Conservation (phyloP, 1,284 basidiomycete species). For the Schizophyllum amplum region DNA sequence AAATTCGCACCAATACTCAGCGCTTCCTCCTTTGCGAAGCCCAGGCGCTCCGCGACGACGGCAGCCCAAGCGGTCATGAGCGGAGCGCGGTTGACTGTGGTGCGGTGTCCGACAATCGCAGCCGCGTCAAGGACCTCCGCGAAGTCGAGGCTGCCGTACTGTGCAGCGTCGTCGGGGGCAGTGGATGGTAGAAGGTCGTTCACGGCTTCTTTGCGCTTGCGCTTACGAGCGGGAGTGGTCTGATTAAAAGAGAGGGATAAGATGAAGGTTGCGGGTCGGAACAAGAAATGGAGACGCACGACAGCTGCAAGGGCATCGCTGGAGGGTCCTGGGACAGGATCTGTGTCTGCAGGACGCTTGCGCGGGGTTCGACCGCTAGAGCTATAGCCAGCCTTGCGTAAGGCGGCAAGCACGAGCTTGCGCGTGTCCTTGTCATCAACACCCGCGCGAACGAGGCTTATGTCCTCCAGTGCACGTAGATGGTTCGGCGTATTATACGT, state of each 20-base stretch:
- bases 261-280: neutral
- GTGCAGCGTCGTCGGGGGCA: conserved; percentile 39
- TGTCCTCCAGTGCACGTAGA: conserved; percentile 51
- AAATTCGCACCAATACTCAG: conserved; percentile 75
- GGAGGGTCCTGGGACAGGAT: conserved; percentile 18
- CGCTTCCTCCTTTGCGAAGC: conserved; percentile 83
- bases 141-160: conserved; percentile 57
- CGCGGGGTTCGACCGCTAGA: conserved; percentile 16
- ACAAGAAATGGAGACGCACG: neutral
- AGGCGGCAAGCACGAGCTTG: conserved; percentile 51
- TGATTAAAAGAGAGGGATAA: conserved; percentile 12
- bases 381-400: conserved; percentile 57
- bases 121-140: conserved; percentile 64
- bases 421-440: conserved; percentile 65
- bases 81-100: conserved; percentile 85
- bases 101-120: conserved; percentile 29
- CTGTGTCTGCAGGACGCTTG: neutral
- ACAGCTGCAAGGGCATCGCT: conserved; percentile 13
- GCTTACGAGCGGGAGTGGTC: conserved; percentile 42
- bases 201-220: conserved; percentile 40
- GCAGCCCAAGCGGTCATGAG: conserved; percentile 92
- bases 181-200: conserved; percentile 54
- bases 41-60: conserved; percentile 76
- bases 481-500: conserved; percentile 55
- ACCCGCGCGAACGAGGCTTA: conserved; percentile 48